Evolutionary conservation across 2,329 filamentous ascomycete species (phyloP).

Genomic region (Chaetothyriales sp.): DNA sequence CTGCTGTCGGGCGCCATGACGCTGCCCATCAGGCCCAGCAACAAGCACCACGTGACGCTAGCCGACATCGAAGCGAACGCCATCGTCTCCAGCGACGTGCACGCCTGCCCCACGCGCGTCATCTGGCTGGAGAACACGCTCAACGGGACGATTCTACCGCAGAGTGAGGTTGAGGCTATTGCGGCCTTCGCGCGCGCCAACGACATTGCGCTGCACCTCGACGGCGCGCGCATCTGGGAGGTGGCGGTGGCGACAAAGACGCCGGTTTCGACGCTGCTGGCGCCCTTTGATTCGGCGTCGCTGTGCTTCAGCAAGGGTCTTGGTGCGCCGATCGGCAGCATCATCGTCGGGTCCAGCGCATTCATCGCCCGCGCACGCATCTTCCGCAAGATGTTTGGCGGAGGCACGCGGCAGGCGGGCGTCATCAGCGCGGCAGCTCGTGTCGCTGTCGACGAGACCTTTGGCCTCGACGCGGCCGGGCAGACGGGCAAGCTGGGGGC

Average conservation of each 20-base stretch:
- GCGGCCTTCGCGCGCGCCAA: conserved; percentile 53
- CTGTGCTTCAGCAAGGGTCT: conserved; percentile 74
- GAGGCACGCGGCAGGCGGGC: conserved; percentile 63
- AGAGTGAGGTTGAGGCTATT: conserved; percentile 57
- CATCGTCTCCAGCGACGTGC: conserved; percentile 55
- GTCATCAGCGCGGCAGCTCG: conserved; percentile 62
- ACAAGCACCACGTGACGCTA: conserved; percentile 60
- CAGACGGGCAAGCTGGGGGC: conserved; percentile 48
- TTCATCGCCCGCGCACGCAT: conserved; percentile 57
- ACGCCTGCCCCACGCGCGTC: conserved; percentile 65
- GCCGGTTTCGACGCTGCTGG: conserved; percentile 51
- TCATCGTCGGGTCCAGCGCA: conserved; percentile 48
- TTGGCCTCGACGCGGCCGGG: conserved; percentile 44
- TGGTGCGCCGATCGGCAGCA: conserved; percentile 65
- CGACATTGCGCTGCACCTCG: conserved; percentile 57
- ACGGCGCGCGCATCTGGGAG: conserved; percentile 73
- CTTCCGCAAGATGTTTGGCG: conserved; percentile 68
- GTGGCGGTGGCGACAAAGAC: conserved; percentile 50
- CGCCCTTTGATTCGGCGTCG: conserved; percentile 61
- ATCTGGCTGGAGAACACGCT: conserved; percentile 81
- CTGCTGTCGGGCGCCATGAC: conserved; percentile 58
- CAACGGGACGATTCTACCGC: conserved; percentile 62
- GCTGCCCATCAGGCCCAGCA: conserved; percentile 52
- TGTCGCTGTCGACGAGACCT: conserved; percentile 68
- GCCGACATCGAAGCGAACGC: conserved; percentile 59